Evolutionary conservation across 1,284 basidiomycete species (phyloP), one percentile per base, ranked within the genome.

Genomic region (Clitocybe nebularis): DNA sequence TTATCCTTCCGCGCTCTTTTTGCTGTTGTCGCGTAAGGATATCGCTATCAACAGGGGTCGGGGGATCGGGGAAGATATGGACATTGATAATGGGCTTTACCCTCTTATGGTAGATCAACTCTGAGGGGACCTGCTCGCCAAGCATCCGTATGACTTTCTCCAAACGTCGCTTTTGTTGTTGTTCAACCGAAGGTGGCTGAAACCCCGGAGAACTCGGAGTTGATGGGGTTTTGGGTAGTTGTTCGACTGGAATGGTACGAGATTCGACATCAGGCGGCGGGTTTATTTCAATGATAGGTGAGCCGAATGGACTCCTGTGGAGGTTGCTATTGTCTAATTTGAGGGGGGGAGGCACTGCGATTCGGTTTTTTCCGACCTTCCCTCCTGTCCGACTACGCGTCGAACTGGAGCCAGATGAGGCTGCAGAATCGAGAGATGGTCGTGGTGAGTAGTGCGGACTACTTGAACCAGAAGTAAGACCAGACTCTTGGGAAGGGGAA

Each of bases 71-170:
- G 32, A 52, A 50, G 8, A 44, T 25, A 2, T 42, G 48, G 5
- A 48, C 44, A 22, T 35, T 21, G 7, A 28, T 5, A 21, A 39
- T 39, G 5, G 19, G 37, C 21, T 28, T 35, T 5, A 17, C 19
- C 6, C 37, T 37, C 4, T 37, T 30, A n/a, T 30, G 43, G 24
- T 36, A 44, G 20, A 51, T 41, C 16, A 53, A 48, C 13, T 53
- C 52, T 2, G 40, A 26, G 6, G 52, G 52, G 5, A 53, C 41
- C 1, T 28, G 37, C 36, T 53, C 52, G 5, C 52, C 52, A 2
- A 51, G 14, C n/a, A 41, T 53, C 7, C 44, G 44, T 46, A 49
- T 50, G 2, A 53, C 46, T 19, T 53, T 53, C 3, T 47, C 35
- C 13, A 49, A 43, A 10, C 44, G 40, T 9, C 52, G 35, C 20